These are phyloP conservation scores for Phytophthora constricta DNA, from an alignment of 352 stramenopile species.

Conservation along the genomic window DNA sequence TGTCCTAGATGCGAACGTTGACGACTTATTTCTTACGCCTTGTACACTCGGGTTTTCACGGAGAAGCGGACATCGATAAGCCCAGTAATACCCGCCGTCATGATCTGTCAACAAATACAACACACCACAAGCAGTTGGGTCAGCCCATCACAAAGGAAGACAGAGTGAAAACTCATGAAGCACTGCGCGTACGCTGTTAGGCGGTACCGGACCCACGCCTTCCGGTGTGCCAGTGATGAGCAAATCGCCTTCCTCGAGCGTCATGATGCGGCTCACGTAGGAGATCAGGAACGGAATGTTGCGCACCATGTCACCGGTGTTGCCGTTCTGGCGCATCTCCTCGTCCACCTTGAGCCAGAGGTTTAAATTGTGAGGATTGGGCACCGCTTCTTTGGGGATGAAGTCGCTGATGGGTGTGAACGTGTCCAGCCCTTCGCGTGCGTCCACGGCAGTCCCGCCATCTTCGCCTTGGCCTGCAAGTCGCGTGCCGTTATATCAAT, in stretches of 20 bases:
- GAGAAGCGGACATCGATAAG: slow-evolving; percentile 74
- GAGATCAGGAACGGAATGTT: slow-evolving; percentile 77
- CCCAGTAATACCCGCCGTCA: slow-evolving; percentile 77
- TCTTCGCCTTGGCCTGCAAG: slow-evolving; percentile 80
- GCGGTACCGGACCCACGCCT: slow-evolving; percentile 70
- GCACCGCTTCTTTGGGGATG: slow-evolving; percentile 70
- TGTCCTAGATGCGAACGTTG: not conserved
- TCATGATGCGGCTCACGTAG: slow-evolving; percentile 86
- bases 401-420: slow-evolving; percentile 87
- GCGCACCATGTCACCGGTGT: slow-evolving; percentile 84
- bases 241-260: slow-evolving; percentile 82
- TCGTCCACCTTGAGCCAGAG: slow-evolving; percentile 87
- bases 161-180: too few relatives aligned
- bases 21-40: slow-evolving; percentile 15
- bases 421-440: slow-evolving; percentile 79
- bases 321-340: slow-evolving; percentile 74
- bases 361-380: slow-evolving; percentile 68
- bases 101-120: slow-evolving; percentile 46
- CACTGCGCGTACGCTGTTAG: slow-evolving; percentile 71
- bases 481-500: slow-evolving; percentile 88
- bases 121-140: too few relatives aligned
- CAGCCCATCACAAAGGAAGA: too few relatives aligned
- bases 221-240: slow-evolving; percentile 88
- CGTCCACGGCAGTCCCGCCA: slow-evolving; percentile 76
- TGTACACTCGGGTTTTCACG: slow-evolving; percentile 69